Conservation (phyloP, 257 asterid genomes). For the Paulownia fortunei region DNA sequence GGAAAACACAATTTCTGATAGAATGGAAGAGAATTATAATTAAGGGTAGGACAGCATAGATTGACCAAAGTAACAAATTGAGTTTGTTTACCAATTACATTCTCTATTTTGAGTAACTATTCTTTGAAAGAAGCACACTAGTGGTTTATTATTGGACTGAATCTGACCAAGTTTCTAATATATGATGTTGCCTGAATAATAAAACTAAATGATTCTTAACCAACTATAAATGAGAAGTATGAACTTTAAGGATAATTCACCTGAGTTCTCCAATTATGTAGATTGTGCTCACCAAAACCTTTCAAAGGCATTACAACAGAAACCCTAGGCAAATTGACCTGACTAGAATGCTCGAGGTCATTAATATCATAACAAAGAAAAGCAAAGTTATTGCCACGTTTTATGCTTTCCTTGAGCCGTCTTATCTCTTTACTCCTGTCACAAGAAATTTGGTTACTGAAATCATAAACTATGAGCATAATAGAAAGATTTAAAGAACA, state of each 20-base stretch:
- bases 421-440: slow-evolving; percentile 74
- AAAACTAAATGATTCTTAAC: not conserved
- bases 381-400: slow-evolving; percentile 64
- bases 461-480: slow-evolving; percentile 9
- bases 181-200: not conserved
- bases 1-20: not conserved
- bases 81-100: not conserved
- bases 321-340: slow-evolving; percentile 69
- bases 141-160: not conserved
- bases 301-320: slow-evolving; percentile 82
- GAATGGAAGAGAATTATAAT: slow-evolving; percentile 6
- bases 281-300: slow-evolving; percentile 88
- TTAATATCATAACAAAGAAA: slow-evolving; percentile 61
- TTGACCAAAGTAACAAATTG: not conserved
- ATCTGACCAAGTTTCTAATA: not conserved
- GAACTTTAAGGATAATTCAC: slow-evolving; percentile 34
- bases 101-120: not conserved
- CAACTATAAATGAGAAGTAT: not conserved
- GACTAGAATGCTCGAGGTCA: slow-evolving; percentile 71
- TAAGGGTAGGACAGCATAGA: not conserved
- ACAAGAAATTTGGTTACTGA: slow-evolving; percentile 16
- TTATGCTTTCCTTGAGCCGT: slow-evolving; percentile 49
- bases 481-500: slow-evolving; percentile 11
- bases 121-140: not conserved
- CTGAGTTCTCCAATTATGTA: slow-evolving; percentile 87